Base-by-base conservation (phyloP, 2,329 filamentous ascomycete species). In the Xylaria multiplex region DNA sequence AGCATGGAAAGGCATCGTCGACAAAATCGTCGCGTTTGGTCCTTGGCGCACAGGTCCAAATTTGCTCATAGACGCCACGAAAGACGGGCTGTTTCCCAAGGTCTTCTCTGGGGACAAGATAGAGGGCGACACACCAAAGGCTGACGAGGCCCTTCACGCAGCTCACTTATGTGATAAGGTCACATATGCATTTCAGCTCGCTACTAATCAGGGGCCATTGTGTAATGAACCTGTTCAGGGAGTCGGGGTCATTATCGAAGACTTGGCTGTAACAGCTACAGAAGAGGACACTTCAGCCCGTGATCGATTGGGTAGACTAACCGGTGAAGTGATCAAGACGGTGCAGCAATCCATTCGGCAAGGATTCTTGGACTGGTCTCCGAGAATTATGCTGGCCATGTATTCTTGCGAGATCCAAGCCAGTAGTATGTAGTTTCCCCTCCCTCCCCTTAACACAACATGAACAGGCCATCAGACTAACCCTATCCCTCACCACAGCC, bases 351-450 rank as follows among this genome's bases (percentile, higher is more conserved):
- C 90, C n/a, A 93, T 99, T 67, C 88, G 90, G 57, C 84, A 90
- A 69, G 95, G 90, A 24, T 97, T 98, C 83, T 83, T 97, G 19
- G 96, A 98, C 83, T 99, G 96, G 96, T 95, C 91, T 45, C 92
- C 96, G 0, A 90, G 96, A n/a, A 87, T 99, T 71, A 88, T 98
- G 81, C 88, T 99, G 50, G 96, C 96, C 58, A 98, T 98, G 93
- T 99, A 99, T 82, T 93, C 89, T 62, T 97, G 95, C 78, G 96
- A 98, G 78, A 98, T 99, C 74, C 96, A 98, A 85, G 93, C 95
- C 35, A 94, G 92, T 24, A 95, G 88, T 91, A 84, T 78, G 87
- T 81, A 11, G 9, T 24, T 6, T 22, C 11, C 32, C 13, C 35
- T 35, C 22, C 45, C 22, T 35, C 22, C 24, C 16, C 14, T 50